phyloP scores from a whole-genome alignment of 164 flowering plant species.

The Taxillus chinensis region DNA sequence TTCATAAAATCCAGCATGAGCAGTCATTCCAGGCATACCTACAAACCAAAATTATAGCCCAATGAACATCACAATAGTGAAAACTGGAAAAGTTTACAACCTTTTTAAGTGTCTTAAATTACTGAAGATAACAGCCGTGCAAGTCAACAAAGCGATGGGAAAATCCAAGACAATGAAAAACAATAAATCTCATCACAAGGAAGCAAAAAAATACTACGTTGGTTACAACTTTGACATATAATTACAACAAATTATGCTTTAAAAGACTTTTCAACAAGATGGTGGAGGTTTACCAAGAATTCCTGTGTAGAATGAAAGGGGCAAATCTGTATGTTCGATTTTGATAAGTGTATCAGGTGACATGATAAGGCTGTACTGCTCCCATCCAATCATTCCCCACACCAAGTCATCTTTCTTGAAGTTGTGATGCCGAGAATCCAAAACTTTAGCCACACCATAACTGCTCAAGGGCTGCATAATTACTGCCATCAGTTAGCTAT shows the following conservation, averaged over 20 bases:
- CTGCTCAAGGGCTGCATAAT: constrained; percentile 20
- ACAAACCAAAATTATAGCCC: not conserved
- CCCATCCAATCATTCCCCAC: constrained; percentile 36
- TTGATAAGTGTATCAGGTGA: constrained; percentile 1
- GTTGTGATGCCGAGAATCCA: constrained; percentile 20
- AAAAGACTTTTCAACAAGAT: not conserved
- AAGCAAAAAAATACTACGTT: no score
- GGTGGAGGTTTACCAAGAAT: constrained; percentile 21
- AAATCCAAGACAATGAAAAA: no score
- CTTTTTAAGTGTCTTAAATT: no score
- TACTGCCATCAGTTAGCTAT: not conserved
- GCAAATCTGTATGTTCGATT: constrained; percentile 21
- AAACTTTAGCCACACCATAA: constrained; percentile 25
- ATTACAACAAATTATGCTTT: not conserved
- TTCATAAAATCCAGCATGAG: constrained; percentile 46
- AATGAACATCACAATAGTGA: not conserved
- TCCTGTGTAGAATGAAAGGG: constrained; percentile 34
- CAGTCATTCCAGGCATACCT: constrained; percentile 59
- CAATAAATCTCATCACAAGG: no score
- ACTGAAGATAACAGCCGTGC: no score
- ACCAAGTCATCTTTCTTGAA: constrained; percentile 25
- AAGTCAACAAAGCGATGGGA: no score
- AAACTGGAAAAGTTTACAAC: not conserved
- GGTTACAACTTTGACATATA: no score
- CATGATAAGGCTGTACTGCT: constrained; percentile 23